Percentiles rank a stretch among this genome's conserved stretches.
Evolutionary conservation across 2,329 filamentous ascomycete species (phyloP).

Genomic region (Aspergillus udagawae): DNA sequence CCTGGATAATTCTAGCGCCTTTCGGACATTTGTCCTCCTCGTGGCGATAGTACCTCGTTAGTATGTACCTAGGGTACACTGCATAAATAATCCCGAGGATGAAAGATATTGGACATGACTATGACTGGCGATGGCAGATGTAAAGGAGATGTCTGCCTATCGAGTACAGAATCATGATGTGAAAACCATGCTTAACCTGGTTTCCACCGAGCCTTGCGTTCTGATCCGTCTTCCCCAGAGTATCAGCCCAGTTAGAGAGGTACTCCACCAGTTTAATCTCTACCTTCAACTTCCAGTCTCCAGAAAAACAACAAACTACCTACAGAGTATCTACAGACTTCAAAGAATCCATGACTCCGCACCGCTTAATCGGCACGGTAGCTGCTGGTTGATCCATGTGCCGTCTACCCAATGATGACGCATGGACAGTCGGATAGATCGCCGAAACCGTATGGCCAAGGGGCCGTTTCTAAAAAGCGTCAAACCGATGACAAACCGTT

Average conservation of each 20-base stretch:
- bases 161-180: not conserved
- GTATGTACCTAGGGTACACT: no score
- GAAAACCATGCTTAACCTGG: not conserved
- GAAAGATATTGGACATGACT: not conserved
- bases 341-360: not conserved
- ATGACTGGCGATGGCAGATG: not conserved
- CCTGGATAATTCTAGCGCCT: not conserved
- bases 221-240: not conserved
- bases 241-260: not conserved
- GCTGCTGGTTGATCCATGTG: not conserved
- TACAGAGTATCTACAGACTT: not conserved
- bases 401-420: conserved; percentile 8
- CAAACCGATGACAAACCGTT: conserved; percentile 8
- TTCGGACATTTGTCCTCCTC: not conserved
- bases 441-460: conserved; percentile 10
- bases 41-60: not conserved
- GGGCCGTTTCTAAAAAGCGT: conserved; percentile 2
- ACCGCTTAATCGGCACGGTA: not conserved
- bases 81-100: not conserved
- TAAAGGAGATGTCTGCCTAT: not conserved
- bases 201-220: not conserved
- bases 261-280: not conserved
- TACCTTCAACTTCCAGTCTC: not conserved
- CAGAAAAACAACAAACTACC: not conserved
- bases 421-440: conserved; percentile 7